Percentiles rank a stretch among this genome's conserved stretches.
These are phyloP conservation scores for Boletus sp. DNA, from an alignment of 768 basidiomycete species.

Conservation along the genomic window DNA sequence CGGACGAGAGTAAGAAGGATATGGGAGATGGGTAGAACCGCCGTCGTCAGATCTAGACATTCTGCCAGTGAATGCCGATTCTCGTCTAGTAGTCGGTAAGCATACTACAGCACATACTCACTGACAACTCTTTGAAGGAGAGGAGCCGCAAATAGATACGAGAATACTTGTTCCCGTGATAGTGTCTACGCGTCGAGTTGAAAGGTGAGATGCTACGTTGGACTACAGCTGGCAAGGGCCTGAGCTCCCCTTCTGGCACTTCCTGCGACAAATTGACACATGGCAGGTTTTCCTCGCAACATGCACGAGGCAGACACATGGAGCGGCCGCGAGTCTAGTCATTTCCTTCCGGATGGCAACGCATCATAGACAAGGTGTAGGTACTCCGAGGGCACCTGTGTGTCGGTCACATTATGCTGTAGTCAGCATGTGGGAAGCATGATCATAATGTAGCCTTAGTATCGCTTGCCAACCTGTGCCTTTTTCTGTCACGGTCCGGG, in stretches of 20 bases:
- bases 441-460: too few species aligned
- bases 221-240: not conserved
- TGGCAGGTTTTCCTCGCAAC: slow-evolving; percentile 3
- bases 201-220: slow-evolving; percentile 1
- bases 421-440: not conserved
- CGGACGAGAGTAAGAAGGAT: slow-evolving; percentile 11
- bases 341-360: not conserved
- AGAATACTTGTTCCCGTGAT: not conserved
- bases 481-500: too few species aligned
- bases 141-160: not conserved
- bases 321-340: not conserved
- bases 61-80: slow-evolving; percentile 2
- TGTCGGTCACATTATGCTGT: not conserved
- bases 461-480: too few species aligned
- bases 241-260: not conserved
- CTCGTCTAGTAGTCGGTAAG: not conserved
- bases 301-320: slow-evolving; percentile 26
- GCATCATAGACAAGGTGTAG: not conserved
- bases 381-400: not conserved
- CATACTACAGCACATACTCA: slow-evolving; percentile 4
- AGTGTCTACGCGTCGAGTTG: not conserved
- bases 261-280: not conserved
- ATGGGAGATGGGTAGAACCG: slow-evolving; percentile 5
- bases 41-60: slow-evolving; percentile 20
- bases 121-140: slow-evolving; percentile 1